These are phyloP conservation scores for Vigna trinervia DNA, from an alignment of 306 rosid species.

Conservation along the genomic window DNA sequence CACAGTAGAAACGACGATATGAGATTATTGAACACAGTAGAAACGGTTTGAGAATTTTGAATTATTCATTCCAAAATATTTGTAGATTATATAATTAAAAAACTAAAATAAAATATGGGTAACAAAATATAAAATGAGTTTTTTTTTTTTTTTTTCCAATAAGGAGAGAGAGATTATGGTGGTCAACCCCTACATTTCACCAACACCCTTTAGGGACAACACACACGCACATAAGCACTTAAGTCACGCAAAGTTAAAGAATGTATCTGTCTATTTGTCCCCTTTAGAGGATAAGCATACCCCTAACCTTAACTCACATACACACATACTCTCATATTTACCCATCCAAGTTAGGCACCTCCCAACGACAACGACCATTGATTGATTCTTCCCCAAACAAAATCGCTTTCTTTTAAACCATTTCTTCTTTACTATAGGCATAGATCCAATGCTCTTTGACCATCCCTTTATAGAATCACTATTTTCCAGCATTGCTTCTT, in stretches of 20 bases:
- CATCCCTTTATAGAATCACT: background rate
- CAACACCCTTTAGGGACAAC: background rate
- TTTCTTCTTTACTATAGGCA: background rate
- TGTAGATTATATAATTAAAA: no score
- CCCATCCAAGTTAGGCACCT: conserved; percentile 49
- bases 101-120: no score
- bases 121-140: no score
- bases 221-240: background rate
- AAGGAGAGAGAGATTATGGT: no score
- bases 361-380: conserved; percentile 38
- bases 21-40: no score
- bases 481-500: background rate
- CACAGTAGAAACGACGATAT: no score
- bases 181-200: background rate
- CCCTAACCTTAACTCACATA: background rate
- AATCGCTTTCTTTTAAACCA: conserved; percentile 1
- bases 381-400: conserved; percentile 6
- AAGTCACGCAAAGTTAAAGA: conserved; percentile 22
- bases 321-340: background rate
- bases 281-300: background rate
- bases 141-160: no score
- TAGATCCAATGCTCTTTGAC: conserved; percentile 1
- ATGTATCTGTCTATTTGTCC: conserved; percentile 35
- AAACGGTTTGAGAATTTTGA: no score
- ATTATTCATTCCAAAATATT: no score